Evolutionary conservation across 805 yeast genomes (phyloP), one percentile per base, ranked within the genome.

Genomic region (Candida arabinofermentans): DNA sequence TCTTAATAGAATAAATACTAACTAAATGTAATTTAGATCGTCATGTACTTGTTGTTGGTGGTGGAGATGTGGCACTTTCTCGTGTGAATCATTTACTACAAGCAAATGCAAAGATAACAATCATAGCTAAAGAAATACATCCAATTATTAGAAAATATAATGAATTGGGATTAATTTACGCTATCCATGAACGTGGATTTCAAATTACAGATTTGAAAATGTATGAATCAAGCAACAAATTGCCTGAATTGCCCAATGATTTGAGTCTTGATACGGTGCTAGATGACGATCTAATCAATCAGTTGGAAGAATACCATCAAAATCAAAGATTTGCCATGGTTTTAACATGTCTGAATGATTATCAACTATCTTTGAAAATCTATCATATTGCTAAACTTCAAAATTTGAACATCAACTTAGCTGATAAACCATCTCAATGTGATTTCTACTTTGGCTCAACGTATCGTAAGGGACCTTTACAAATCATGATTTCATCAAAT

Each of bases 361-460:
- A 84, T 41, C 69, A 66, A 10, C 63, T 75, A 37, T 77, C 86
- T 26, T 66, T 72, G 18, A 61, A 64, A 48, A 78, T 86, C 17
- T 86, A 81, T 57, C 71, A 75, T 46, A 63, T 65, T 36, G 67
- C 75, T 47, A 62, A 69, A 46, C 51, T 60, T 37, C 51, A 67
- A 34, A 63, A 78, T 43, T 49, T 87, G 59, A 76, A 78, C 21
- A 87, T 84, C 19, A 86, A 86, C 55, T 81, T 86, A 30, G 95
- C 95, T 1, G 96, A 86, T 59, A 83, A 83, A 47, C 95, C 95
- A 3, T 74, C 75, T n/a, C 66, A 78, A 45, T 86, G 96, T 65
- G 96, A 86, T 61, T 86, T 85, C 61, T 86, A 85, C 65, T 86
- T 86, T 60, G 96, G 95, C 1, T 77, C 90, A 19, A 79, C 83